Evolutionary conservation across 306 rosid genomes (phyloP).

Genomic region (Spatholobus suberectus): DNA sequence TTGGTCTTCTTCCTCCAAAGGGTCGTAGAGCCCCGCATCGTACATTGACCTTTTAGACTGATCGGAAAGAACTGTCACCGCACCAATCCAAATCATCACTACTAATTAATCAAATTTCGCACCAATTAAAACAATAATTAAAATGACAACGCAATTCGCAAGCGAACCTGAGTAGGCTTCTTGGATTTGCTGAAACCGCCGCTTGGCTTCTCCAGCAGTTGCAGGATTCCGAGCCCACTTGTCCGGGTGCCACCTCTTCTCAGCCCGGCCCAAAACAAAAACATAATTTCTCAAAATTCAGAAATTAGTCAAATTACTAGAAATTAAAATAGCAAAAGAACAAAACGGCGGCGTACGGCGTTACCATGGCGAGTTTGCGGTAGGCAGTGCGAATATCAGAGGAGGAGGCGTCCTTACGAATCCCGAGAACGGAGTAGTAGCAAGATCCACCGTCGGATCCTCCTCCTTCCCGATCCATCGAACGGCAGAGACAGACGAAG

Average conservation of each 20-base stretch:
- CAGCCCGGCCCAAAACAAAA: not conserved
- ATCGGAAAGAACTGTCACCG: slow-evolving; percentile 81
- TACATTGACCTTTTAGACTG: slow-evolving; percentile 85
- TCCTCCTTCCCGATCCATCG: slow-evolving; percentile 86
- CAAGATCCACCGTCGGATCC: slow-evolving; percentile 82
- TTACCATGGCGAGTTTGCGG: slow-evolving; percentile 90
- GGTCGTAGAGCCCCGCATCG: slow-evolving; percentile 90
- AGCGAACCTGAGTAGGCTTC: slow-evolving; percentile 95
- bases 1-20: slow-evolving; percentile 79
- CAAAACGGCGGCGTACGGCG: slow-evolving; percentile 9
- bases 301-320: not conserved
- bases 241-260: slow-evolving; percentile 97
- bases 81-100: not conserved
- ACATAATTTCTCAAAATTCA: not conserved
- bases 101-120: too few species aligned
- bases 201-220: slow-evolving; percentile 77
- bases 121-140: not conserved
- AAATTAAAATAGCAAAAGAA: not conserved
- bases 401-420: slow-evolving; percentile 83
- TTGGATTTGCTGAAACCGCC: slow-evolving; percentile 90
- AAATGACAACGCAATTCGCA: not conserved
- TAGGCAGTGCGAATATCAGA: slow-evolving; percentile 90
- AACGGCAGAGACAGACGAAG: not conserved
- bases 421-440: slow-evolving; percentile 87
- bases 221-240: slow-evolving; percentile 64